These are phyloP conservation scores for Lactifluus subvellereus DNA, from an alignment of 768 basidiomycete genomes.

Conservation along the genomic window DNA sequence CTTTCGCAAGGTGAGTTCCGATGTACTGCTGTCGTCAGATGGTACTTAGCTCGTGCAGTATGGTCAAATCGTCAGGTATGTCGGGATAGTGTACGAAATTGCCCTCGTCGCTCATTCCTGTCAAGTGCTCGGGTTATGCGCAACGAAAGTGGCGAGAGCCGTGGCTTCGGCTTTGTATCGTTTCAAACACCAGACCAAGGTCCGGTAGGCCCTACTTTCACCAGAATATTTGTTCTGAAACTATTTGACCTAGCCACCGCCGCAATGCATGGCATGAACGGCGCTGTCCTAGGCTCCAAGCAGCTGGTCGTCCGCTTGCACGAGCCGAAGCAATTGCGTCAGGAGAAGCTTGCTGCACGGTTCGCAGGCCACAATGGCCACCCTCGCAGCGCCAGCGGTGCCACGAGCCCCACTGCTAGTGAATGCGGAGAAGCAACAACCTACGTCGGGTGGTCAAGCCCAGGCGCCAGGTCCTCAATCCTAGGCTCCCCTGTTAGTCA, in stretches of 20 bases:
- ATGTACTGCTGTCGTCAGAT: neutral
- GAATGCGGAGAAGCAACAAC: constrained; percentile 63
- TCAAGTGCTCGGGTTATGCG: constrained; percentile 89
- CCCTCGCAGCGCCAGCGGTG: constrained; percentile 73
- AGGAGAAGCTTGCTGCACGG: constrained; percentile 82
- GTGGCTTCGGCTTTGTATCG: constrained; percentile 89
- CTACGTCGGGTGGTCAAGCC: constrained; percentile 68
- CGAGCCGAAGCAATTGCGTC: constrained; percentile 86
- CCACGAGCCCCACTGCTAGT: constrained; percentile 77
- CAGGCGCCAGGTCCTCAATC: constrained; percentile 47
- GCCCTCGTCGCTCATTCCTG: constrained; percentile 1
- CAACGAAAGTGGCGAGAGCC: constrained; percentile 72
- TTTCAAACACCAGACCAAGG: constrained; percentile 82
- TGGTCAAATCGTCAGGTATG: constrained; percentile 85
- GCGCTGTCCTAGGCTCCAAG: constrained; percentile 60
- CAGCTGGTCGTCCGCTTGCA: constrained; percentile 82
- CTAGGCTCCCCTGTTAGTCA: constrained; percentile 54
- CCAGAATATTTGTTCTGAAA: constrained; percentile 10
- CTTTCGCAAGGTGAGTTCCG: constrained; percentile 62
- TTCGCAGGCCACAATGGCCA: constrained; percentile 72
- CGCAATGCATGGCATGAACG: constrained; percentile 81
- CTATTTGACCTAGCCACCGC: constrained; percentile 44
- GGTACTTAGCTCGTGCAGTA: constrained; percentile 42
- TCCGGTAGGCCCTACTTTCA: neutral
- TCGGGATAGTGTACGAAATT: neutral